phyloP scores from a whole-genome alignment of 441 rosid genomes.

The Pelargonium citronellum region DNA sequence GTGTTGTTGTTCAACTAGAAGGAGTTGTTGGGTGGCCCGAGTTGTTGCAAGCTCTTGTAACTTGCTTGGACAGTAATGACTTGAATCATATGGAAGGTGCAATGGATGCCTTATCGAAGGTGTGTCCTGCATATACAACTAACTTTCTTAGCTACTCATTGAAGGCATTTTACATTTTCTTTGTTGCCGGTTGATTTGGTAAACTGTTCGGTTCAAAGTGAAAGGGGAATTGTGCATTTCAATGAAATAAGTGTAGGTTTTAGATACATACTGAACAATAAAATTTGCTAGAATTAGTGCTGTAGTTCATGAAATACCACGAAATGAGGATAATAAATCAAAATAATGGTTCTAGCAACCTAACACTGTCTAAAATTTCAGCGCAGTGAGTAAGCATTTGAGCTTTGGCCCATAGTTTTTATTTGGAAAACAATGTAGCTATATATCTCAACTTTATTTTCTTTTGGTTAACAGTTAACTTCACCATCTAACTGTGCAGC shows the following conservation, averaged over 20 bases:
- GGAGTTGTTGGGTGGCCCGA: constrained; percentile 88
- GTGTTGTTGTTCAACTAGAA: constrained; percentile 72
- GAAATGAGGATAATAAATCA: not conserved
- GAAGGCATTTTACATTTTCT: not conserved
- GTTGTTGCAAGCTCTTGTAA: constrained; percentile 76
- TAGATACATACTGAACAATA: not conserved
- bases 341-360: not conserved
- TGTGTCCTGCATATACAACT: constrained; percentile 23
- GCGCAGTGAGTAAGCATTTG: no score
- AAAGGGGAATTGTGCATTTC: not conserved
- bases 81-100: constrained; percentile 96
- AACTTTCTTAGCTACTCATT: not conserved
- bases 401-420: not conserved
- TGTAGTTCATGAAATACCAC: not conserved
- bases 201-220: not conserved
- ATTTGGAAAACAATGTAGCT: not conserved
- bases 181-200: not conserved
- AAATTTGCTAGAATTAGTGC: not conserved
- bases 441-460: not conserved
- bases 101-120: constrained; percentile 99
- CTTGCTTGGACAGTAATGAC: constrained; percentile 86
- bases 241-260: not conserved
- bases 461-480: not conserved
- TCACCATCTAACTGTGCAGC: not conserved
- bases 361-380: no score